Conservation (phyloP, 768 basidiomycete species). For the Auricularia cornea region DNA sequence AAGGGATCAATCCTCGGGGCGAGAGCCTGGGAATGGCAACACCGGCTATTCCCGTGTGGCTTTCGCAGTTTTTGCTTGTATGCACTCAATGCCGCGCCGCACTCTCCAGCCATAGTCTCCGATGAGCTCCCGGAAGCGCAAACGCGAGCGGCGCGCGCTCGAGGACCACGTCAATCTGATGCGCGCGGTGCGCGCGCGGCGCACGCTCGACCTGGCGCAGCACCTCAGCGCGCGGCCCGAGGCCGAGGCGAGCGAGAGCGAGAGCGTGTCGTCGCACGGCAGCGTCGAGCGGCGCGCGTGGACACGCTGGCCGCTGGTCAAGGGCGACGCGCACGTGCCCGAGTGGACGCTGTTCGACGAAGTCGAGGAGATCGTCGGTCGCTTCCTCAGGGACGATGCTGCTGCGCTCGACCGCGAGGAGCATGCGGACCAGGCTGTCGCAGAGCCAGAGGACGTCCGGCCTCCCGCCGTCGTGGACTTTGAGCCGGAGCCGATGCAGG, state of each 20-base stretch:
- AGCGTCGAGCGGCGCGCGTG: conserved; percentile 23
- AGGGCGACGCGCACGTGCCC: conserved; percentile 52
- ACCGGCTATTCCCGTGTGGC: no score
- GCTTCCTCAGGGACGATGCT: conserved; percentile 20
- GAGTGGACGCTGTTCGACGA: conserved; percentile 70
- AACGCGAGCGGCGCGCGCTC: not conserved
- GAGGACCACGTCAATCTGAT: not conserved
- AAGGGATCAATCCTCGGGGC: no score
- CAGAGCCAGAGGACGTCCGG: conserved; percentile 12
- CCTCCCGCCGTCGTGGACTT: not conserved
- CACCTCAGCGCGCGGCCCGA: not conserved
- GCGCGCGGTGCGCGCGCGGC: not conserved
- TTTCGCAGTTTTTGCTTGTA: no score
- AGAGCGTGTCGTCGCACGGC: not conserved
- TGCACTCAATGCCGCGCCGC: no score
- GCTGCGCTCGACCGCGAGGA: not conserved
- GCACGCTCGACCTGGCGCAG: not conserved
- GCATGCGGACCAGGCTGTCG: not conserved
- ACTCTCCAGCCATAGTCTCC: no score
- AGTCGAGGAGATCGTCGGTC: conserved; percentile 39
- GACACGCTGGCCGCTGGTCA: conserved; percentile 70
- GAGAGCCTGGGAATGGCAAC: no score
- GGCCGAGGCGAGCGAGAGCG: not conserved
- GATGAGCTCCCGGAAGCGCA: not conserved
- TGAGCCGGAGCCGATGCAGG: conserved; percentile 9